These are phyloP conservation scores for Cyberlindnera americana DNA, from an alignment of 805 yeast species.

Conservation along the genomic window DNA sequence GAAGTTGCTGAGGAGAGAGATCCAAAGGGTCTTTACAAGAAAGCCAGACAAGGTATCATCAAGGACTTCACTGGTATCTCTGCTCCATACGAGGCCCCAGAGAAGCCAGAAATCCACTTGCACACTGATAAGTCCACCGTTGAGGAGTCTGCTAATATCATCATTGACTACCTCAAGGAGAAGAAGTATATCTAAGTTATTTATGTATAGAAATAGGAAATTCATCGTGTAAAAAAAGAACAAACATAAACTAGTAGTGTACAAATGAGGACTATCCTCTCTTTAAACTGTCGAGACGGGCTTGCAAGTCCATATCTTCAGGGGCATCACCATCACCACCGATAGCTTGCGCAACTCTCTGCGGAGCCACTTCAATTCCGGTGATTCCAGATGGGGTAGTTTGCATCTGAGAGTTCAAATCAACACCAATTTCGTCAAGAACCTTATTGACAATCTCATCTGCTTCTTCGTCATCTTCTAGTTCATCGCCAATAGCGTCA, in stretches of 20 bases:
- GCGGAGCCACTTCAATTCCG: slow-evolving; percentile 23
- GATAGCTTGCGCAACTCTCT: slow-evolving; percentile 49
- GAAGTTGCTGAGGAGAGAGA: slow-evolving; percentile 96
- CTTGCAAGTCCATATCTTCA: slow-evolving; percentile 84
- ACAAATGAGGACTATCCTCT: slow-evolving; percentile 31
- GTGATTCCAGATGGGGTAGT: slow-evolving; percentile 40
- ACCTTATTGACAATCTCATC: slow-evolving; percentile 91
- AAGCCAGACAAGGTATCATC: slow-evolving; percentile 92
- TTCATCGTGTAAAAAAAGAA: too few relatives aligned
- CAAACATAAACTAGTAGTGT: background rate
- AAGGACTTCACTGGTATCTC: slow-evolving; percentile 94
- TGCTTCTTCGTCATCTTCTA: slow-evolving; percentile 82
- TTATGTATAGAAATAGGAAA: background rate
- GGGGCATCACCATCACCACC: slow-evolving; percentile 40
- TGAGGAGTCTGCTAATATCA: slow-evolving; percentile 76
- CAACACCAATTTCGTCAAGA: slow-evolving; percentile 94
- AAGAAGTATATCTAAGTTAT: slow-evolving; percentile 33
- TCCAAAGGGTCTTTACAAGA: slow-evolving; percentile 94
- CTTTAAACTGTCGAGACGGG: slow-evolving; percentile 79
- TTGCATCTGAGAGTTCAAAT: slow-evolving; percentile 50
- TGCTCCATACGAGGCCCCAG: slow-evolving; percentile 96
- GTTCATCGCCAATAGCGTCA: slow-evolving; percentile 91
- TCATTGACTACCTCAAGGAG: slow-evolving; percentile 61
- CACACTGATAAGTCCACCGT: slow-evolving; percentile 66
- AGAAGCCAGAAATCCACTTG: slow-evolving; percentile 75